phyloP scores from a whole-genome alignment of 768 basidiomycete genomes.

The Amanita rubescens region DNA sequence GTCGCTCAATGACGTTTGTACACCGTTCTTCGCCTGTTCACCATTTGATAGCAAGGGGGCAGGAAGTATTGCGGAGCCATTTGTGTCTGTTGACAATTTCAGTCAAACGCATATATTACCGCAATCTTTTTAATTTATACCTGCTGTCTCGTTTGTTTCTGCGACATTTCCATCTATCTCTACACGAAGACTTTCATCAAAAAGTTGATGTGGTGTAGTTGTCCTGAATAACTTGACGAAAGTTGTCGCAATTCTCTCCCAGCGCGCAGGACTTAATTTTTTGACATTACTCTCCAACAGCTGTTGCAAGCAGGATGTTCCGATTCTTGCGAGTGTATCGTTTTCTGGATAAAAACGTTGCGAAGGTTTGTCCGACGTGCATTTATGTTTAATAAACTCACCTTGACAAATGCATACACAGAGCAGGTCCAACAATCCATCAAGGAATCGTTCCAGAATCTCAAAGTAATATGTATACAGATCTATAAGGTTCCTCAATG shows the following conservation, averaged over 20 bases:
- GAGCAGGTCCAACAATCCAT: slow-evolving; percentile 87
- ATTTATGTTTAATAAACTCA: slow-evolving; percentile 25
- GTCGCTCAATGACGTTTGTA: slow-evolving; percentile 52
- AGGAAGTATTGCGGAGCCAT: slow-evolving; percentile 66
- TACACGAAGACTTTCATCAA: slow-evolving; percentile 85
- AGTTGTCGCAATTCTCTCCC: slow-evolving; percentile 88
- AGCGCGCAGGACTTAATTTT: slow-evolving; percentile 76
- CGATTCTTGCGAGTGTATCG: slow-evolving; percentile 94
- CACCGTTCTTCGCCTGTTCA: slow-evolving; percentile 41
- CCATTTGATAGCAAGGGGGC: slow-evolving; percentile 81
- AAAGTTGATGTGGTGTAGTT: slow-evolving; percentile 94
- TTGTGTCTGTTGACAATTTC: slow-evolving; percentile 38
- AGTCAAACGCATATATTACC: background rate
- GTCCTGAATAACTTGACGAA: slow-evolving; percentile 97
- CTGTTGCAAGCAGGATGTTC: slow-evolving; percentile 96
- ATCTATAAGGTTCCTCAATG: slow-evolving; percentile 89
- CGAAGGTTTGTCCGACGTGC: slow-evolving; percentile 6
- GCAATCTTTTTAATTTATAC: slow-evolving; percentile 10
- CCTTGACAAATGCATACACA: slow-evolving; percentile 99
- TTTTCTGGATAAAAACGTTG: slow-evolving; percentile 59
- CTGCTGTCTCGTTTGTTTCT: slow-evolving; percentile 48
- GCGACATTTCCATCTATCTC: slow-evolving; percentile 60
- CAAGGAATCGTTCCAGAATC: slow-evolving; percentile 81
- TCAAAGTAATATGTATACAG: slow-evolving; percentile 95
- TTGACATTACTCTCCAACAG: slow-evolving; percentile 87